Evolutionary conservation across 805 yeast species (phyloP), one percentile per base, ranked within the genome.

Genomic region (Myxozyma lipomycoides): DNA sequence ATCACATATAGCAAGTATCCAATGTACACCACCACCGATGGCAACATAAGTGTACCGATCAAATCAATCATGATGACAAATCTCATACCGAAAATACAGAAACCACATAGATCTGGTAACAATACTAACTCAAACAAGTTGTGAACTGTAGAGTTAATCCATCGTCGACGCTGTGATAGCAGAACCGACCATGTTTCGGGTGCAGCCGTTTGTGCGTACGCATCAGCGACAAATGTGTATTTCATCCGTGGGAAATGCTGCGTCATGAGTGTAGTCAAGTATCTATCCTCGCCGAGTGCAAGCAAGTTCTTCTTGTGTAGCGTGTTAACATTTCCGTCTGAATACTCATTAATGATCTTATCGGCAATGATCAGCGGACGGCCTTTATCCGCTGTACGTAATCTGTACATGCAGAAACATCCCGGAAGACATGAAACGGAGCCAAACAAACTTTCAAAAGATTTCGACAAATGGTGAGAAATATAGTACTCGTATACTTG

Each of bases 141-240:
- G 65, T 79, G 84, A 26, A 79, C 82, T 0, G 84, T 79, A 5
- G 84, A 80, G 64, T 79, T 79, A 61, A 79, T 79, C 84, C 84
- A 79, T 56, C 84, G 78, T 65, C 82, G 78, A 60, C 82, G 74
- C 64, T 77, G 82, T 2, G 82, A 77, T 45, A 77, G 69, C 56
- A 77, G 68, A 43, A 77, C 78, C 49, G 62, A 64, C 61, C 78
- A 75, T 37, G 69, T 68, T 50, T 75, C 79, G 1, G 84, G 84
- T 2, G 78, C 84, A 48, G 76, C 69, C 1, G 84, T 79, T 59
- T 74, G 71, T 61, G 82, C 78, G 25, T 75, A 72, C 3, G 84
- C 84, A 61, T 80, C 81, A 2, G 82, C 75, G 2, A 77, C 74
- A 60, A 79, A 79, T 48, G 77, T 66, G 62, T 72, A 78, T 49